Base-by-base conservation (phyloP, 352 stramenopile species). In the Globisporangium splendens region DNA sequence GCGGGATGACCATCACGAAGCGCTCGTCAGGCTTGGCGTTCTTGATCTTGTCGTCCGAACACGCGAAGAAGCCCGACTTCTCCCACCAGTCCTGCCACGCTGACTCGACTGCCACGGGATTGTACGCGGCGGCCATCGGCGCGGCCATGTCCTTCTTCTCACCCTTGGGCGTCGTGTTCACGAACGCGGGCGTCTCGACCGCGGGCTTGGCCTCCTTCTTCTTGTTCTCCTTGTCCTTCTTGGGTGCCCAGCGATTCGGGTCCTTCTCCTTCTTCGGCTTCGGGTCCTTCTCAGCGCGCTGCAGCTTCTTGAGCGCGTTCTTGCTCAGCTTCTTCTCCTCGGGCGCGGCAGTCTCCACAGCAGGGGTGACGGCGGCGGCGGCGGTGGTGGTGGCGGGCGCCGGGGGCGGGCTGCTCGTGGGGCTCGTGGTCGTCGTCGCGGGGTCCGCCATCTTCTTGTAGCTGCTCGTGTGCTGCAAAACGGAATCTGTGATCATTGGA, bases 61-160 rank as follows among this genome's bases (percentile, higher is more conserved):
- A 97, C 51, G 81, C 89, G 78, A 98, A 99, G 83, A 96, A 99
- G 46, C 95, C 96, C 35, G 70, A 77, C 21, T 80, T 78, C 70
- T 99, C 96, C 98, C 97, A 99, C 96, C 97, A 99, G 64, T 97
- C 94, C 75, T 99, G 96, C 98, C 98, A 99, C 24, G 95, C 92
- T 17, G 93, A 83, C 77, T 99, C 98, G 8, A 99, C 97, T 14
- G 96, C 96, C 15, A 88, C 65, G 6, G 98, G 98, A 68, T 98
- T 89, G 77, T 99, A 99, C 7, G 89, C 90, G 38, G 86, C 72
- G 8, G 83, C 76, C 93, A 99, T 99, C 47, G 85, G 79, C 46
- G 75, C 69, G 10, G 51, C 65, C 69, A 99, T 81, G 61, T 96
- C 83, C 69, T 99, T 99, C 75, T 98, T 98, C 28, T 98, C 77